These are phyloP conservation scores for Fusarium musae DNA, from an alignment of 2,329 filamentous ascomycete species.

Conservation along the genomic window DNA sequence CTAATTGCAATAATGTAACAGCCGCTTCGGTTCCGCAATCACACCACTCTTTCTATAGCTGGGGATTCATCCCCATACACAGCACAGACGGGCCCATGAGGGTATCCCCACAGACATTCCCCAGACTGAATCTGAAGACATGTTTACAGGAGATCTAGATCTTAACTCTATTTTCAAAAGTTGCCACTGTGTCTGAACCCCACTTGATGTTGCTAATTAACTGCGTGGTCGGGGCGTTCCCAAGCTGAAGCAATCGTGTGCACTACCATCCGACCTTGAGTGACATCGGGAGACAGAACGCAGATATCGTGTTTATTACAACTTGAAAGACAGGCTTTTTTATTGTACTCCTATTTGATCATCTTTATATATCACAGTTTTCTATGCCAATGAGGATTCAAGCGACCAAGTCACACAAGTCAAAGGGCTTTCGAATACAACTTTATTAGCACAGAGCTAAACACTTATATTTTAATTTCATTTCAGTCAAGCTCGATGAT, in stretches of 20 bases:
- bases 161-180: background rate
- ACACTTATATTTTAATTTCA: background rate
- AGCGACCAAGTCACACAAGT: background rate
- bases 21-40: slow-evolving; percentile 7
- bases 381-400: background rate
- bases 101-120: slow-evolving; percentile 32
- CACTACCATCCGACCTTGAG: background rate
- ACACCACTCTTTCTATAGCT: slow-evolving; percentile 16
- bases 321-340: background rate
- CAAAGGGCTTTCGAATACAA: background rate
- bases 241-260: background rate
- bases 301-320: too few relatives aligned
- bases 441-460: background rate
- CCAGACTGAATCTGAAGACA: background rate
- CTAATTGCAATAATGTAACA: background rate
- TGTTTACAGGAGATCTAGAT: background rate
- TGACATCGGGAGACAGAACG: background rate
- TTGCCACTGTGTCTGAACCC: background rate
- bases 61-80: slow-evolving; percentile 11
- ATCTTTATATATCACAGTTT: background rate
- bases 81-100: slow-evolving; percentile 12
- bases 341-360: background rate
- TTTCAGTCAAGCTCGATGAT: too few relatives aligned
- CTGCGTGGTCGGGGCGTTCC: background rate
- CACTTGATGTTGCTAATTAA: background rate